These are phyloP conservation scores for Talaromyces adpressus DNA, from an alignment of 495 filamentous ascomycete species.

Conservation along the genomic window DNA sequence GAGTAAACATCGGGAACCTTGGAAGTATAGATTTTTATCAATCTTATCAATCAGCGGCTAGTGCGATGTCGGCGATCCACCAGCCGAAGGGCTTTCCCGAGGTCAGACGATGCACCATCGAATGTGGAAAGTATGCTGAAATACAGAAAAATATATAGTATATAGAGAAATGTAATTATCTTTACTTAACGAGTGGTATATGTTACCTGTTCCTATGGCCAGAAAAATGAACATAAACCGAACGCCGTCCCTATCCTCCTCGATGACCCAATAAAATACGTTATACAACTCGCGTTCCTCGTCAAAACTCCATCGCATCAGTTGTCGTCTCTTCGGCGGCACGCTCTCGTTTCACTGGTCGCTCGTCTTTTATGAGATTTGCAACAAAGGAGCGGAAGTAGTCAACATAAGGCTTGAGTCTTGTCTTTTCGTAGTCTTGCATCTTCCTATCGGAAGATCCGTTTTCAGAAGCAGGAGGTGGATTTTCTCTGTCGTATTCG, in stretches of 20 bases:
- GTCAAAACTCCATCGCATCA: slow-evolving; percentile 47
- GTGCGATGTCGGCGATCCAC: neutral
- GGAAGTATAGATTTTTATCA: slow-evolving; percentile 2
- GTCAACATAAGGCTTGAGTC: slow-evolving; percentile 86
- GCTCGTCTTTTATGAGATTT: slow-evolving; percentile 73
- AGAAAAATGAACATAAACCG: neutral
- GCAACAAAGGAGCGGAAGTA: slow-evolving; percentile 78
- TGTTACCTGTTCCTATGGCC: neutral
- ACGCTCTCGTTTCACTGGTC: slow-evolving; percentile 63
- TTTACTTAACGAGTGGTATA: neutral
- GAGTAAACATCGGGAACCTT: neutral
- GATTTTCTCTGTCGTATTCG: slow-evolving; percentile 49
- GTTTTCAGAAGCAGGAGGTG: slow-evolving; percentile 18
- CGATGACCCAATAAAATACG: neutral
- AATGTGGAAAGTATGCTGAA: neutral
- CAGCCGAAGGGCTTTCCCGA: neutral
- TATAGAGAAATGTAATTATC: neutral
- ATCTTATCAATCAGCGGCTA: slow-evolving; percentile 7
- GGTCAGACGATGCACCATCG: neutral
- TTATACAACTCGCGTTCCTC: neutral
- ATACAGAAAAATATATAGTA: neutral
- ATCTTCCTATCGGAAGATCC: slow-evolving; percentile 40
- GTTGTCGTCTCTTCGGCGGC: slow-evolving; percentile 48
- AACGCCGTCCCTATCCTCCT: neutral
- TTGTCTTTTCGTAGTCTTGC: slow-evolving; percentile 94